Evolutionary conservation across 306 rosid genomes (phyloP).

Genomic region (Clitoria ternatea): DNA sequence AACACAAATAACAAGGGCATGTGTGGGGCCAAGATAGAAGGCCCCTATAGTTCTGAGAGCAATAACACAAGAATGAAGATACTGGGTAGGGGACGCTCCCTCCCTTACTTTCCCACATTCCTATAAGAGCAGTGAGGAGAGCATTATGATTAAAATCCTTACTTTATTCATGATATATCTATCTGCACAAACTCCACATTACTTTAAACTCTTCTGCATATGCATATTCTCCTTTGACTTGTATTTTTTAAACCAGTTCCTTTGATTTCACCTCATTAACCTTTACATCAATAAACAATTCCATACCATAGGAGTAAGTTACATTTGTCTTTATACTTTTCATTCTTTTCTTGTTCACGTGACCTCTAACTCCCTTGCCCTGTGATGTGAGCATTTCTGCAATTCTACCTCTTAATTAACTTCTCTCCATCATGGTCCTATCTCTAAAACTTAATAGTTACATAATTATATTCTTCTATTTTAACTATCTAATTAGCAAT

Average conservation of each 20-base stretch:
- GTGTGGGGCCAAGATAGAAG: slow-evolving; percentile 4
- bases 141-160: slow-evolving; percentile 13
- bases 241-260: background rate
- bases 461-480: too few relatives aligned
- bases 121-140: slow-evolving; percentile 24
- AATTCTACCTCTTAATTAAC: background rate
- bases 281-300: background rate
- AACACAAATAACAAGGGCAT: background rate
- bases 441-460: too few relatives aligned
- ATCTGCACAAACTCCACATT: slow-evolving; percentile 4
- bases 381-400: background rate
- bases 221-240: slow-evolving; percentile 26
- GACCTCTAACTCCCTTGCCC: background rate
- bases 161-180: too few relatives aligned
- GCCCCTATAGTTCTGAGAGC: too few relatives aligned
- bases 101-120: slow-evolving; percentile 31
- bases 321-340: background rate
- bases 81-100: slow-evolving; percentile 6
- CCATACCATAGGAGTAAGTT: background rate
- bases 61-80: too few relatives aligned
- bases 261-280: background rate
- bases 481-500: too few relatives aligned
- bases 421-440: too few relatives aligned
- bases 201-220: slow-evolving; percentile 6
- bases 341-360: background rate